Evolutionary conservation across 176 grass and related monocot genomes (phyloP).

Genomic region (Zea luxurians): DNA sequence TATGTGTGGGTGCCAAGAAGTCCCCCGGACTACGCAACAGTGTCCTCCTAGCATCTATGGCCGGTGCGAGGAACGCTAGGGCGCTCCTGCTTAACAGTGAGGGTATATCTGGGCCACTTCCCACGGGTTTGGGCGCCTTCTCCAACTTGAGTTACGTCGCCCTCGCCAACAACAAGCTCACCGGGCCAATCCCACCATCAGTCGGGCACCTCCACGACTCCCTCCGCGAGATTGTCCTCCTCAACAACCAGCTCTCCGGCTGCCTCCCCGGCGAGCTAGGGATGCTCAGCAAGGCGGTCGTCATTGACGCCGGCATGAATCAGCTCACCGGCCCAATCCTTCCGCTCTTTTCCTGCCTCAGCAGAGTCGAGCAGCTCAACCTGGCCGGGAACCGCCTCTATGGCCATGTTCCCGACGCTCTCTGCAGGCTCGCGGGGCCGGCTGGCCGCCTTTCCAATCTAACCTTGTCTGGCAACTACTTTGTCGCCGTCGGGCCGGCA

Average conservation of each 20-base stretch:
- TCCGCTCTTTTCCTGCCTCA: conserved; percentile 54
- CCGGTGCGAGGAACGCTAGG: too few species aligned
- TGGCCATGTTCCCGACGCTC: conserved; percentile 55
- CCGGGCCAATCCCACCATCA: conserved; percentile 38
- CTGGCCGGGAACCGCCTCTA: conserved; percentile 44
- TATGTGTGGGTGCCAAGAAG: too few species aligned
- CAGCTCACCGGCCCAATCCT: conserved; percentile 69
- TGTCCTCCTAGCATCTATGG: too few species aligned
- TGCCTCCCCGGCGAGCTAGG: conserved; percentile 70
- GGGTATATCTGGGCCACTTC: background rate
- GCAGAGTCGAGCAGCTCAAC: conserved; percentile 68
- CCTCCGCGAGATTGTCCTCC: conserved; percentile 53
- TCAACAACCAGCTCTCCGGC: conserved; percentile 70
- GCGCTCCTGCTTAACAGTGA: conserved; percentile 46
- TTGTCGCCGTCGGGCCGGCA: conserved; percentile 49
- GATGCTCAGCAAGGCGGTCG: conserved; percentile 44
- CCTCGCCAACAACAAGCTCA: conserved; percentile 67
- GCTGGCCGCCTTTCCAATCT: conserved; percentile 56
- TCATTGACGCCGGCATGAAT: conserved; percentile 74
- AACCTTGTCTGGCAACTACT: conserved; percentile 73
- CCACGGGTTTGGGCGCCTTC: conserved; percentile 27
- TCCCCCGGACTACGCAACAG: too few species aligned
- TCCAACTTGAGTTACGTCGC: conserved; percentile 51
- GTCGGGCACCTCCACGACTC: conserved; percentile 22
- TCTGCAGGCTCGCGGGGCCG: conserved; percentile 46